Percentiles rank a stretch among this genome's conserved stretches.
phyloP scores from a whole-genome alignment of 176 grass and related monocot genomes.

The Aegilops umbellulata region DNA sequence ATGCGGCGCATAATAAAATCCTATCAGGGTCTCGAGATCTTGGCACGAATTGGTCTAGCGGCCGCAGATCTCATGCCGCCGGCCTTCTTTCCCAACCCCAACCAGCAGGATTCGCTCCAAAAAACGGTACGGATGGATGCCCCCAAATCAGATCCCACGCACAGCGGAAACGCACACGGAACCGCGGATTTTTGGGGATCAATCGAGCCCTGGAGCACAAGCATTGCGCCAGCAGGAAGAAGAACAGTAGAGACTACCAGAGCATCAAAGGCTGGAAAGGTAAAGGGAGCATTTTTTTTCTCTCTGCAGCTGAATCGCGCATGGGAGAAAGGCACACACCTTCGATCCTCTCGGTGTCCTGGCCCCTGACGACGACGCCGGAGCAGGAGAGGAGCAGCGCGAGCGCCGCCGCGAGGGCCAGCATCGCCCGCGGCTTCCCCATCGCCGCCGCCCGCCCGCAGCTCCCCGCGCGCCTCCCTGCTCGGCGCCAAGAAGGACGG shows the following conservation, averaged over 20 bases:
- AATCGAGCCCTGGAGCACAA: not conserved
- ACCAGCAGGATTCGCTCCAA: not conserved
- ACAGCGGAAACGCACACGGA: not conserved
- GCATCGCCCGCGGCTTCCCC: slow-evolving; percentile 6
- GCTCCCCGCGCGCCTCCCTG: not conserved
- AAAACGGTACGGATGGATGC: not conserved
- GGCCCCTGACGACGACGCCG: not conserved
- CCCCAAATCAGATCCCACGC: not conserved
- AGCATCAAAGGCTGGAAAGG: not conserved
- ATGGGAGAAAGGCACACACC: not conserved
- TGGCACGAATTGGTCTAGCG: not conserved
- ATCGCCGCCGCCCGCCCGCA: not conserved
- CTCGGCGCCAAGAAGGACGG: not conserved
- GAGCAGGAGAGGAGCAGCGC: slow-evolving; percentile 28
- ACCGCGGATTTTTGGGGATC: not conserved
- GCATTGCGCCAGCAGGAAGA: not conserved
- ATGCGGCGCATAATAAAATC: not conserved
- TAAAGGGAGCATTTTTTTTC: not conserved
- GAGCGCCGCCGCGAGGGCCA: slow-evolving; percentile 21
- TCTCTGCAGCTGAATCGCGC: not conserved
- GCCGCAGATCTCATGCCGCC: not conserved
- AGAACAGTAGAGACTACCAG: not conserved
- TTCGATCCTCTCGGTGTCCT: slow-evolving; percentile 67
- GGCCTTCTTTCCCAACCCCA: not conserved
- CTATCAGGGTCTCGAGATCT: not conserved